A percentile compares a stretch with the other conserved stretches of the same genome.
phyloP scores from a whole-genome alignment of 2,329 filamentous ascomycete genomes.

The Tolypocladium paradoxum region DNA sequence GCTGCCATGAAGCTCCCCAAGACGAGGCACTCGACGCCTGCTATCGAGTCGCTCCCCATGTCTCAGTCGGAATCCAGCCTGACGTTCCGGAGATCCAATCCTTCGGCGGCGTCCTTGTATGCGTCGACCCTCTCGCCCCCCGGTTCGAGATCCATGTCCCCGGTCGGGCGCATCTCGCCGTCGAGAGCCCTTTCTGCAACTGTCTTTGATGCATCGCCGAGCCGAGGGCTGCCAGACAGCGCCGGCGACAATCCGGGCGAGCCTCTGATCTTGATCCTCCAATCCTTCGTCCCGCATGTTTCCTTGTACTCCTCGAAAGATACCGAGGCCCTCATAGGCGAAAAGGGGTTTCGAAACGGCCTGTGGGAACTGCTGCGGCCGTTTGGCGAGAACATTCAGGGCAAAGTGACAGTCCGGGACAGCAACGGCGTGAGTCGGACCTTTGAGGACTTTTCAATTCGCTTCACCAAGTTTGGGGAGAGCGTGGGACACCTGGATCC shows the following conservation, averaged over 20 bases:
- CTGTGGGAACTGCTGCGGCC: constrained; percentile 79
- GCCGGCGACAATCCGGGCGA: constrained; percentile 38
- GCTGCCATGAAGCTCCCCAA: constrained; percentile 50
- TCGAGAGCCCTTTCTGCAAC: constrained; percentile 47
- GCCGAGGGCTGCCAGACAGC: constrained; percentile 32
- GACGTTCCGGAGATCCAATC: constrained; percentile 42
- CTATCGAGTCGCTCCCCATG: constrained; percentile 33
- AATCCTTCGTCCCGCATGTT: constrained; percentile 81
- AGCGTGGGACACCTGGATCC: constrained; percentile 41
- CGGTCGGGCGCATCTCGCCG: constrained; percentile 47
- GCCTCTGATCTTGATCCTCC: constrained; percentile 58
- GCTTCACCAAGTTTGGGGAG: constrained; percentile 65
- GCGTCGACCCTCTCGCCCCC: constrained; percentile 57
- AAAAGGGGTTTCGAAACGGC: constrained; percentile 76
- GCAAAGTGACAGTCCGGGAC: constrained; percentile 83
- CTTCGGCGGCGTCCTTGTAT: constrained; percentile 51
- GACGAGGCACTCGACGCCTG: constrained; percentile 46
- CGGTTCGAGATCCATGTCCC: constrained; percentile 57
- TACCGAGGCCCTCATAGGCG: constrained; percentile 65
- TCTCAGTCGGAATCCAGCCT: constrained; percentile 43
- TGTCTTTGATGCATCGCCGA: constrained; percentile 38
- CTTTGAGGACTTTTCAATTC: constrained; percentile 83
- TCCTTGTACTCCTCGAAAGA: constrained; percentile 80
- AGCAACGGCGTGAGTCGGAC: constrained; percentile 73
- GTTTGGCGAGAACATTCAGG: constrained; percentile 79